These are phyloP conservation scores for Neocatenulostroma microsporum DNA, from an alignment of 2,329 filamentous ascomycete genomes.

Conservation along the genomic window DNA sequence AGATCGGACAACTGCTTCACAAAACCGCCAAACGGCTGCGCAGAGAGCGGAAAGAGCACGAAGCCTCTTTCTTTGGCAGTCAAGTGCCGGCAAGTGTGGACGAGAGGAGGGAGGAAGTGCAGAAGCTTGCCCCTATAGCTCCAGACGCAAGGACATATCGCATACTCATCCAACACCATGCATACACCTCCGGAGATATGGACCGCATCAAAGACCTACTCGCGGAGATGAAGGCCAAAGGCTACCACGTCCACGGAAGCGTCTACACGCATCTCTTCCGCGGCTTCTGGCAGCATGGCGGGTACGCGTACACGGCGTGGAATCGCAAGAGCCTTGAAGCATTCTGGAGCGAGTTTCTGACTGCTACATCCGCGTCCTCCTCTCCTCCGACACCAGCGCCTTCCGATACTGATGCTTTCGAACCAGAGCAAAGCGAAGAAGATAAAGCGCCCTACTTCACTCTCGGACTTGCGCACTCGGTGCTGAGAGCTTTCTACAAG, in stretches of 20 bases:
- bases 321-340: slow-evolving; percentile 58
- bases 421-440: slow-evolving; percentile 11
- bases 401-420: slow-evolving; percentile 8
- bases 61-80: slow-evolving; percentile 36
- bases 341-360: slow-evolving; percentile 59
- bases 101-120: slow-evolving; percentile 45
- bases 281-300: slow-evolving; percentile 70
- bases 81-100: slow-evolving; percentile 12
- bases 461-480: slow-evolving; percentile 51
- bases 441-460: slow-evolving; percentile 29
- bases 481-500: slow-evolving; percentile 56
- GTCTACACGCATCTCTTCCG: slow-evolving; percentile 77
- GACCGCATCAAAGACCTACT: slow-evolving; percentile 62
- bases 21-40: slow-evolving; percentile 36
- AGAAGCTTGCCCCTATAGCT: slow-evolving; percentile 56
- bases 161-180: slow-evolving; percentile 69
- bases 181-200: slow-evolving; percentile 61
- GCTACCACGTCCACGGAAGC: slow-evolving; percentile 63
- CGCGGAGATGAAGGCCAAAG: slow-evolving; percentile 64
- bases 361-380: slow-evolving; percentile 1
- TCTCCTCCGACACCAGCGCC: too few species aligned
- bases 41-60: slow-evolving; percentile 43
- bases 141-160: slow-evolving; percentile 75
- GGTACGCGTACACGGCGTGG: slow-evolving; percentile 61
- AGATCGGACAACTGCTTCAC: slow-evolving; percentile 43